Percentiles rank a stretch among this genome's conserved stretches.
These are phyloP conservation scores for Heterobasidion parviporum DNA, from an alignment of 1,284 basidiomycete genomes.

Conservation along the genomic window DNA sequence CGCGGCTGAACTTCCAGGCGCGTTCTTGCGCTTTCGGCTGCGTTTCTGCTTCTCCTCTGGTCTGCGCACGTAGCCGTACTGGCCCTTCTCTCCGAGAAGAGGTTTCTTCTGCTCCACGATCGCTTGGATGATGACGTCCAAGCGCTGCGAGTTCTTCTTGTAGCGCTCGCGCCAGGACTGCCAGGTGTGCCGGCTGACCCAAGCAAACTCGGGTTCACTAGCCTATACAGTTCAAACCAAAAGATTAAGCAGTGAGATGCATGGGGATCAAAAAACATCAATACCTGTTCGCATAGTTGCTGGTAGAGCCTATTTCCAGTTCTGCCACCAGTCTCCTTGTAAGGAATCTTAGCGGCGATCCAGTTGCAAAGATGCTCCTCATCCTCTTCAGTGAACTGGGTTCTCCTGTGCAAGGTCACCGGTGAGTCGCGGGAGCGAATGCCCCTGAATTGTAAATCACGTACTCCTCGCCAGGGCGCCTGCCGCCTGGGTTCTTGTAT, in stretches of 20 bases:
- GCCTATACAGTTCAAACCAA: slow-evolving; percentile 25
- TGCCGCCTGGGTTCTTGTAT: slow-evolving; percentile 74
- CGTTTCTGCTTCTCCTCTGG: slow-evolving; percentile 58
- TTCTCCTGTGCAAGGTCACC: slow-evolving; percentile 47
- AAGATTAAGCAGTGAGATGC: not conserved
- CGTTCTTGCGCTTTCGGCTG: slow-evolving; percentile 28
- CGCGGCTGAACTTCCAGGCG: slow-evolving; percentile 3
- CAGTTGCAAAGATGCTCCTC: slow-evolving; percentile 64
- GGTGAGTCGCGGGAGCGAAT: slow-evolving; percentile 1
- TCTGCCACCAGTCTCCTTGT: slow-evolving; percentile 68
- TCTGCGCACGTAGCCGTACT: slow-evolving; percentile 68
- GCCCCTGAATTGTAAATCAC: slow-evolving; percentile 16
- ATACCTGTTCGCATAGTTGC: slow-evolving; percentile 45
- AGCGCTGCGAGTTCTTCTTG: slow-evolving; percentile 65
- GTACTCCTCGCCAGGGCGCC: slow-evolving; percentile 73
- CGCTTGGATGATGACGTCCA: slow-evolving; percentile 52
- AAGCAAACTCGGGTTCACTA: slow-evolving; percentile 58
- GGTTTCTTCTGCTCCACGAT: slow-evolving; percentile 65
- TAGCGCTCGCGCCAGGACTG: slow-evolving; percentile 82
- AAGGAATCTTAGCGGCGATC: slow-evolving; percentile 73
- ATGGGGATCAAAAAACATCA: not conserved
- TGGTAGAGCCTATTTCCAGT: slow-evolving; percentile 77
- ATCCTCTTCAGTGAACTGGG: slow-evolving; percentile 65
- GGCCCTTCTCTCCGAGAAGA: slow-evolving; percentile 59
- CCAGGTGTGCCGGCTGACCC: slow-evolving; percentile 80